A percentile compares a stretch with the other conserved stretches of the same genome.
Evolutionary conservation across 2,329 filamentous ascomycete genomes (phyloP).

Genomic region (Ilyonectria robusta): DNA sequence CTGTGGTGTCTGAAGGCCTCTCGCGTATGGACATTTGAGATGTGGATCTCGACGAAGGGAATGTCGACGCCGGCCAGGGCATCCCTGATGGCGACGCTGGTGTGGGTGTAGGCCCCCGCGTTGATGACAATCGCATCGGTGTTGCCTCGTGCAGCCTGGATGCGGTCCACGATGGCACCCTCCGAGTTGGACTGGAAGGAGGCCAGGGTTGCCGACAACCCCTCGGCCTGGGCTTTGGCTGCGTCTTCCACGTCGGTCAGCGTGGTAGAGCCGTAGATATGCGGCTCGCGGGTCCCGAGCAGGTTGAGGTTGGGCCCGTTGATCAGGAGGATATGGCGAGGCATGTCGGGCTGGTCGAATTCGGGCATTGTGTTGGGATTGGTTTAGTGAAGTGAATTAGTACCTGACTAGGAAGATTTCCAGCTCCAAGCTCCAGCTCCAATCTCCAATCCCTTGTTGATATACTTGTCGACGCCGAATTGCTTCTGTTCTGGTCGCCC

Average conservation of each 20-base stretch:
- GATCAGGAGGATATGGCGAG: slow-evolving; percentile 75
- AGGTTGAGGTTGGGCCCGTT: slow-evolving; percentile 90
- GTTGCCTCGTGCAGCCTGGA: slow-evolving; percentile 73
- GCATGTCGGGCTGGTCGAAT: slow-evolving; percentile 43
- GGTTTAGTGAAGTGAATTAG: slow-evolving; percentile 10
- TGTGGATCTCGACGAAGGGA: slow-evolving; percentile 84
- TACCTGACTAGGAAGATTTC: not conserved
- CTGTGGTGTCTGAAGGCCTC: slow-evolving; percentile 79
- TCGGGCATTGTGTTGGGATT: slow-evolving; percentile 18
- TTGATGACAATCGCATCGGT: slow-evolving; percentile 82
- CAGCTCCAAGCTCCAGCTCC: not conserved
- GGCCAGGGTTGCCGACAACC: slow-evolving; percentile 64
- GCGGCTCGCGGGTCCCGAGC: slow-evolving; percentile 80
- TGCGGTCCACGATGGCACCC: slow-evolving; percentile 80
- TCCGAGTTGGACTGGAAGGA: slow-evolving; percentile 85
- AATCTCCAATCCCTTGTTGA: not conserved
- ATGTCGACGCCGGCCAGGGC: slow-evolving; percentile 78
- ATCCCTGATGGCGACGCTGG: slow-evolving; percentile 82
- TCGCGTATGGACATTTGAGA: slow-evolving; percentile 80
- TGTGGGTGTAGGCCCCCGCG: slow-evolving; percentile 82
- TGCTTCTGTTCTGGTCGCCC: not conserved
- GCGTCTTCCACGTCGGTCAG: slow-evolving; percentile 71
- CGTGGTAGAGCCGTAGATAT: slow-evolving; percentile 80
- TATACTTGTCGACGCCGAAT: slow-evolving; percentile 19
- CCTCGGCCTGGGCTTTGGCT: slow-evolving; percentile 64